Conservation (phyloP, 306 rosid species). For the Inga laurina region DNA sequence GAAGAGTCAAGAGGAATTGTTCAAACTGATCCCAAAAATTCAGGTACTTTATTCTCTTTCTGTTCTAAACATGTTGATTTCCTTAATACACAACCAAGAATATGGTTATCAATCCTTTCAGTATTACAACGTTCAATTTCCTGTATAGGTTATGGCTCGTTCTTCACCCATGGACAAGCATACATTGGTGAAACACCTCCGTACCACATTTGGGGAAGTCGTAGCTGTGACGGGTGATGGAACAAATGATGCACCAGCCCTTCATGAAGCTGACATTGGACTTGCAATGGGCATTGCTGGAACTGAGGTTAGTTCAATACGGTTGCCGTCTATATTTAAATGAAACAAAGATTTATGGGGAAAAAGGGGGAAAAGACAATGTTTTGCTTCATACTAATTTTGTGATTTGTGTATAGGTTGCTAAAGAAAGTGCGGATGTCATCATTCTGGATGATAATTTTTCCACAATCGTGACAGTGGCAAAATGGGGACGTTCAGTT, state of each 20-base stretch:
- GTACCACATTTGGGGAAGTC: constrained; percentile 86
- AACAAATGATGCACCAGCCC: constrained; percentile 99
- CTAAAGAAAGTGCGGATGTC: constrained; percentile 98
- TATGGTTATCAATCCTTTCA: constrained; percentile 27
- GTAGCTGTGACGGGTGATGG: constrained; percentile 99
- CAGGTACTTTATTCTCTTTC: constrained; percentile 61
- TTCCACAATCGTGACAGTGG: constrained; percentile 96
- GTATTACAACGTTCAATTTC: constrained; percentile 28
- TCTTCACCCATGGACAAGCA: constrained; percentile 97
- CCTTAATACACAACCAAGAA: constrained; percentile 14
- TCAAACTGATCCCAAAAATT: constrained; percentile 80
- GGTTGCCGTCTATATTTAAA: constrained; percentile 21
- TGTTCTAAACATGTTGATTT: constrained; percentile 6
- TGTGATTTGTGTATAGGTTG: constrained; percentile 62
- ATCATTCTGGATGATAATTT: constrained; percentile 95
- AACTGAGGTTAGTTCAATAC: constrained; percentile 72
- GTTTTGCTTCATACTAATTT: not conserved
- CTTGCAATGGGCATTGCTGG: constrained; percentile 99
- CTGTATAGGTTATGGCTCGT: constrained; percentile 86
- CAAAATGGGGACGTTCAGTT: constrained; percentile 98
- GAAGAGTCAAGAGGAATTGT: constrained; percentile 70
- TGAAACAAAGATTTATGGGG: not conserved
- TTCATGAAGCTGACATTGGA: constrained; percentile 98
- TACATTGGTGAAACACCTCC: constrained; percentile 82
- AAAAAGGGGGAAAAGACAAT: not conserved